Evolutionary conservation across 441 rosid genomes (phyloP).

Genomic region (Croton setiger): DNA sequence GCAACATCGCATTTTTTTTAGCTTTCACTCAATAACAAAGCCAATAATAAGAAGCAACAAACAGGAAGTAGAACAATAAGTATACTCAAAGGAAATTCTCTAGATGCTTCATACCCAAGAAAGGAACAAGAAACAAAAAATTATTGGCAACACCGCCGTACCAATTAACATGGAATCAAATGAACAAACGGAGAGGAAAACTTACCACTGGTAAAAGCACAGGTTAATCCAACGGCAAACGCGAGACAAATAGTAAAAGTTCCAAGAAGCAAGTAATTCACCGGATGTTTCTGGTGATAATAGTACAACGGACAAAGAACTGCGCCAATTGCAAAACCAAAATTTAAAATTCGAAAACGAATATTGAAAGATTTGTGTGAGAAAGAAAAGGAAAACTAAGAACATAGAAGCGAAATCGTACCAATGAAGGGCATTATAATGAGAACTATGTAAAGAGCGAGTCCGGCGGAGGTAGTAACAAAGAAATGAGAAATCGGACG

Average conservation of each 20-base stretch:
- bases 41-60: neutral
- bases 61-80: neutral
- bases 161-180: neutral
- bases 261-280: slow-evolving; percentile 76
- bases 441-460: slow-evolving; percentile 73
- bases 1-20: neutral
- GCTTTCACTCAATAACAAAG: neutral
- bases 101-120: neutral
- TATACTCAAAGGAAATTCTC: neutral
- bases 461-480: slow-evolving; percentile 53
- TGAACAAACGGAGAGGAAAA: neutral
- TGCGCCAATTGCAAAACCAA: slow-evolving; percentile 27
- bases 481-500: slow-evolving; percentile 71
- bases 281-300: slow-evolving; percentile 90
- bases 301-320: slow-evolving; percentile 70
- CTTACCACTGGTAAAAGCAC: slow-evolving; percentile 81
- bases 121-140: neutral
- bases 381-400: neutral
- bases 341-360: neutral
- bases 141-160: neutral
- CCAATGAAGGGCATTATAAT: slow-evolving; percentile 67
- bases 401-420: slow-evolving; percentile 18
- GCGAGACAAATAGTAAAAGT: slow-evolving; percentile 68
- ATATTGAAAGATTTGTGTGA: neutral
- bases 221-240: slow-evolving; percentile 71